Conservation (phyloP, 2,329 filamentous ascomycete genomes). For the Apiospora rasikravindrae region DNA sequence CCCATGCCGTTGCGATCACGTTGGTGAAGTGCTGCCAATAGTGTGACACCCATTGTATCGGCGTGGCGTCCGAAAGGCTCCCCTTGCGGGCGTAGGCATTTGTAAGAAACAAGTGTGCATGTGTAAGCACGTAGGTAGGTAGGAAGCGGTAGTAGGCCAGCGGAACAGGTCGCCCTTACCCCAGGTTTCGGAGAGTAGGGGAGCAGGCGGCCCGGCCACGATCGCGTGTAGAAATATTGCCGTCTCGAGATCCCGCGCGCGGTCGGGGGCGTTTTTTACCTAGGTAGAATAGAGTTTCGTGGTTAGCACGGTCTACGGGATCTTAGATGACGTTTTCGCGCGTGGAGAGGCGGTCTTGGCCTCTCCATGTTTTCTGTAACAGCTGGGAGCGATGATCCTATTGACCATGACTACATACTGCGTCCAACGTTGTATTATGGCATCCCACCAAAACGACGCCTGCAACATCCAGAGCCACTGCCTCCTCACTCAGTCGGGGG, state of each 20-base stretch:
- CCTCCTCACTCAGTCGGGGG: background rate
- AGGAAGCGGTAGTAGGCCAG: background rate
- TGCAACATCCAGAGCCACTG: background rate
- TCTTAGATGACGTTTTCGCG: background rate
- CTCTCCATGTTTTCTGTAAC: conserved; percentile 8
- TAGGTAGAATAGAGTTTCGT: conserved; percentile 12
- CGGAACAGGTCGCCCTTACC: background rate
- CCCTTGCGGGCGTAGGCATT: background rate
- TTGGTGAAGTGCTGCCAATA: background rate
- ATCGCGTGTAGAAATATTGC: background rate
- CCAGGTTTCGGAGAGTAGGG: background rate
- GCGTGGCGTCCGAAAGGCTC: background rate
- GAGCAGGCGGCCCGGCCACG: background rate
- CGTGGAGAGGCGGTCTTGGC: background rate
- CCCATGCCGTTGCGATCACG: background rate
- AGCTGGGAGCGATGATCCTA: background rate
- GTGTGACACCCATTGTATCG: background rate
- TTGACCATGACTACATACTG: background rate
- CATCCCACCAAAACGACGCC: background rate
- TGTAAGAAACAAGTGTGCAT: background rate
- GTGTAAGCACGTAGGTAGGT: background rate
- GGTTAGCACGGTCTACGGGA: background rate
- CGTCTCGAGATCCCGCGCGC: background rate
- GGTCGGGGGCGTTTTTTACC: background rate
- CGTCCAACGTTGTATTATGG: background rate